Conservation (phyloP, 495 filamentous ascomycete species). For the Xylaria flabelliformis region DNA sequence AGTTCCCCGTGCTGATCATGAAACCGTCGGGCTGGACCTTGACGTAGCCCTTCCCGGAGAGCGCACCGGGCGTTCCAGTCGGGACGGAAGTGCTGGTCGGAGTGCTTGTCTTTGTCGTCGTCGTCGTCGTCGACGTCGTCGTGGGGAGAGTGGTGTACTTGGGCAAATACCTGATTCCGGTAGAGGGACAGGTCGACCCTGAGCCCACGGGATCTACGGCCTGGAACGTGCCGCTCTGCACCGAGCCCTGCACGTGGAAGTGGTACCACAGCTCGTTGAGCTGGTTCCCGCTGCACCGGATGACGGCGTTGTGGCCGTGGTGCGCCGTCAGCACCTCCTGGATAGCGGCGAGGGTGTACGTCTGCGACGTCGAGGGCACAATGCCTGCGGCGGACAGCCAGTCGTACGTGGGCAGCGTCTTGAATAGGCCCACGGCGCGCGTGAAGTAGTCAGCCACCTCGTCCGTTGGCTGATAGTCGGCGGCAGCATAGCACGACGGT, state of each 20-base stretch:
- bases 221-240: conserved; percentile 74
- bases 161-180: conserved; percentile 42
- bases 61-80: conserved; percentile 29
- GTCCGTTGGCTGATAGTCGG: conserved; percentile 57
- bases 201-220: conserved; percentile 43
- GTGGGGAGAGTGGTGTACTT: conserved; percentile 32
- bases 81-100: conserved; percentile 24
- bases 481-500: conserved; percentile 67
- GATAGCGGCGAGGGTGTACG: conserved; percentile 68
- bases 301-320: conserved; percentile 65
- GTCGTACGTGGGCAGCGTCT: conserved; percentile 54
- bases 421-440: conserved; percentile 62
- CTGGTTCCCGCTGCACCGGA: conserved; percentile 63
- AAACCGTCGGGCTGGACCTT: conserved; percentile 68
- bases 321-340: conserved; percentile 60
- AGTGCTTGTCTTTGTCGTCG: conserved; percentile 17
- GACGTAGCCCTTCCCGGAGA: conserved; percentile 63
- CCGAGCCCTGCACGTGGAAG: conserved; percentile 73
- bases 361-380: conserved; percentile 61
- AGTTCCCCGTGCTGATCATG: conserved; percentile 71
- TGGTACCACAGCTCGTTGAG: conserved; percentile 82
- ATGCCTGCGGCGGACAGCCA: conserved; percentile 69
- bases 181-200: conserved; percentile 33
- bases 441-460: conserved; percentile 65
- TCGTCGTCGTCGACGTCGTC: conserved; percentile 21